Conservation (phyloP, 192 early-diverging fungal species). For the Coemansia sp. region DNA sequence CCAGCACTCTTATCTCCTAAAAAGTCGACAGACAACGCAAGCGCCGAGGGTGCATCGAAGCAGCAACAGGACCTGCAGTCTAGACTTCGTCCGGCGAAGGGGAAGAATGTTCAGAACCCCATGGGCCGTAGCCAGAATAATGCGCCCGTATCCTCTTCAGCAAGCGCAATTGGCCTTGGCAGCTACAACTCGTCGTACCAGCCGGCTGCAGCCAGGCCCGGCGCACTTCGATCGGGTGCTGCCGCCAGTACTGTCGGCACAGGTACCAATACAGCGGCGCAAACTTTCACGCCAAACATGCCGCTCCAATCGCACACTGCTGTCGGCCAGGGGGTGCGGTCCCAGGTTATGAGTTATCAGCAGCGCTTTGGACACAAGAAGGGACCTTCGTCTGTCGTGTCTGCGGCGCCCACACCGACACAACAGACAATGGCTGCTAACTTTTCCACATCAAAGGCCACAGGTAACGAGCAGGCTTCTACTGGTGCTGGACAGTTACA, state of each 20-base stretch:
- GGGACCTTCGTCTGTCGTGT: conserved; percentile 46
- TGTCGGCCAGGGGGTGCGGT: conserved; percentile 28
- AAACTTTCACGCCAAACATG: conserved; percentile 23
- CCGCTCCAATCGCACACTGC: conserved; percentile 28
- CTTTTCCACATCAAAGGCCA: conserved; percentile 10
- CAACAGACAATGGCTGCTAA: conserved; percentile 27
- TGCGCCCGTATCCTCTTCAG: conserved; percentile 34
- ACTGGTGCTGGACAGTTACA: conserved; percentile 1
- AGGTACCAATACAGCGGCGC: conserved; percentile 1
- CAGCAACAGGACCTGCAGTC: conserved; percentile 15
- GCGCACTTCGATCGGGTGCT: conserved; percentile 35
- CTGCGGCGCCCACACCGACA: conserved; percentile 33
- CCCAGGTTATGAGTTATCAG: conserved; percentile 49
- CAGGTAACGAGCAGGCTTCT: conserved; percentile 6
- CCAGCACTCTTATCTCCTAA: conserved; percentile 20
- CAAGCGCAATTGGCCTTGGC: conserved; percentile 50
- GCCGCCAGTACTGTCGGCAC: conserved; percentile 43
- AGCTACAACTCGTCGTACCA: conserved; percentile 35
- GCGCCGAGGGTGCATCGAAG: conserved; percentile 16
- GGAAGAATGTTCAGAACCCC: conserved; percentile 17
- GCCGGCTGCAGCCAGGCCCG: conserved; percentile 16
- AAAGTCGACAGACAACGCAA: conserved; percentile 31
- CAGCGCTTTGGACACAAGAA: conserved; percentile 40
- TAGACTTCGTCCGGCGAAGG: conserved; percentile 20
- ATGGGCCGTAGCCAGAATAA: conserved; percentile 18